phyloP scores from a whole-genome alignment of 805 yeast genomes.

The Metschnikowia matae region DNA sequence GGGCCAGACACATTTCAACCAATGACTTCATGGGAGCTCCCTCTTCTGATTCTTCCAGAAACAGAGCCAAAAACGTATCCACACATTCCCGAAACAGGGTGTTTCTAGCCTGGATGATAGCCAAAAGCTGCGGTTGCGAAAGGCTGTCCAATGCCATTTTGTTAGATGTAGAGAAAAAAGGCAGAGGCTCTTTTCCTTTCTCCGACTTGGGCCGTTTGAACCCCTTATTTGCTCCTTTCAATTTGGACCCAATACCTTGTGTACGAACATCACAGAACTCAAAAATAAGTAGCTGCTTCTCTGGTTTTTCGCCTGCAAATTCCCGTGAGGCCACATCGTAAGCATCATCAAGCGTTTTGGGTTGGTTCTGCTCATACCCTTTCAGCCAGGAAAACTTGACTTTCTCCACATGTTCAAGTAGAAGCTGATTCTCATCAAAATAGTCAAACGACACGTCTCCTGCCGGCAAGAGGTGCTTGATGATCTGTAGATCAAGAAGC shows the following conservation, averaged over 20 bases:
- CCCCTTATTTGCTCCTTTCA: slow-evolving; percentile 15
- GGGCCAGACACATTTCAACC: slow-evolving; percentile 26
- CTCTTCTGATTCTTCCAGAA: slow-evolving; percentile 19
- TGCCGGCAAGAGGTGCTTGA: slow-evolving; percentile 59
- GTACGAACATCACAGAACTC: slow-evolving; percentile 71
- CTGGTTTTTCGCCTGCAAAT: slow-evolving; percentile 43
- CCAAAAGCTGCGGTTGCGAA: slow-evolving; percentile 53
- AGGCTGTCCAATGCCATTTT: slow-evolving; percentile 49
- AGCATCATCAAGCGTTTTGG: slow-evolving; percentile 42
- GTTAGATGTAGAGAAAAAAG: slow-evolving; percentile 29
- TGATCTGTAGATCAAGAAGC: slow-evolving; percentile 57
- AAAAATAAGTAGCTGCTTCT: slow-evolving; percentile 60
- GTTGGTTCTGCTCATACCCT: slow-evolving; percentile 33
- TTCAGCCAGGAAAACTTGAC: slow-evolving; percentile 33
- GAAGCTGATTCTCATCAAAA: slow-evolving; percentile 70
- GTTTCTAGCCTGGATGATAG: slow-evolving; percentile 56
- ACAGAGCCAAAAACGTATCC: slow-evolving; percentile 13
- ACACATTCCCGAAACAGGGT: slow-evolving; percentile 40
- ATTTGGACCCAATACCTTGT: slow-evolving; percentile 39
- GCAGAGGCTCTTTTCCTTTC: not conserved
- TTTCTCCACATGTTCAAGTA: slow-evolving; percentile 41
- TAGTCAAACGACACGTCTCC: slow-evolving; percentile 66
- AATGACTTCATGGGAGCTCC: slow-evolving; percentile 42
- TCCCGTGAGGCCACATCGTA: slow-evolving; percentile 51
- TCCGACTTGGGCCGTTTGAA: slow-evolving; percentile 6